Conservation (phyloP, 208 protist species). For the Leishmania arabica region DNA sequence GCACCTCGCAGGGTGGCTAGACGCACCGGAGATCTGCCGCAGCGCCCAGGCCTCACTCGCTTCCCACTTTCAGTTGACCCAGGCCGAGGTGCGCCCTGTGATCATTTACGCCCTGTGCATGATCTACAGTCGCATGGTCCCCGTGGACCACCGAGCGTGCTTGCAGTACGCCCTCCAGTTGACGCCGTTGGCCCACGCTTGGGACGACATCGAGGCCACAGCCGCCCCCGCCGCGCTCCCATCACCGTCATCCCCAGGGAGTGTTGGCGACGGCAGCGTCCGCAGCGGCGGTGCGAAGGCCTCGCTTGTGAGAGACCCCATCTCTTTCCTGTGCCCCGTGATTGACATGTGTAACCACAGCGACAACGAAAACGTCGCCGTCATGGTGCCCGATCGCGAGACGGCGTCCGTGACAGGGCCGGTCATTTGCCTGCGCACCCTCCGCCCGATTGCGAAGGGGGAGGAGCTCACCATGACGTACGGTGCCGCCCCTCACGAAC, state of each 20-base stretch:
- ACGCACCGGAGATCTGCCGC: constrained; percentile 57
- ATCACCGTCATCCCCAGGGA: neutral
- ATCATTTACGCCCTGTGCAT: constrained; percentile 70
- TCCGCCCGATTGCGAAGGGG: constrained; percentile 65
- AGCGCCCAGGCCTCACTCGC: constrained; percentile 45
- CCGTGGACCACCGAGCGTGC: constrained; percentile 65
- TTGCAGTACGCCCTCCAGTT: constrained; percentile 58
- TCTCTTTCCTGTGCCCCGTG: constrained; percentile 79
- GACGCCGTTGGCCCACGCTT: constrained; percentile 53
- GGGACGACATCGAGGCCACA: constrained; percentile 35
- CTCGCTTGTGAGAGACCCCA: constrained; percentile 59
- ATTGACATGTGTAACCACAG: constrained; percentile 91
- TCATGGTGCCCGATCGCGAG: constrained; percentile 65
- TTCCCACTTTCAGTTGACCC: constrained; percentile 53
- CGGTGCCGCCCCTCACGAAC: constrained; percentile 53
- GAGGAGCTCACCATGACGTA: constrained; percentile 88
- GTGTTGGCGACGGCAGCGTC: neutral
- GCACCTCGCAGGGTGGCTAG: constrained; percentile 64
- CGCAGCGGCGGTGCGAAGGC: neutral
- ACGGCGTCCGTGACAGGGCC: constrained; percentile 34
- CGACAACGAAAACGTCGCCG: constrained; percentile 77
- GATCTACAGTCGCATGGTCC: constrained; percentile 87
- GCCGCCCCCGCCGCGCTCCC: constrained; percentile 19
- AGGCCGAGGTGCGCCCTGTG: constrained; percentile 68
- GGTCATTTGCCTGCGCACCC: constrained; percentile 69